These are phyloP conservation scores for Myxozyma lipomycoides DNA, from an alignment of 805 yeast genomes.

Conservation along the genomic window DNA sequence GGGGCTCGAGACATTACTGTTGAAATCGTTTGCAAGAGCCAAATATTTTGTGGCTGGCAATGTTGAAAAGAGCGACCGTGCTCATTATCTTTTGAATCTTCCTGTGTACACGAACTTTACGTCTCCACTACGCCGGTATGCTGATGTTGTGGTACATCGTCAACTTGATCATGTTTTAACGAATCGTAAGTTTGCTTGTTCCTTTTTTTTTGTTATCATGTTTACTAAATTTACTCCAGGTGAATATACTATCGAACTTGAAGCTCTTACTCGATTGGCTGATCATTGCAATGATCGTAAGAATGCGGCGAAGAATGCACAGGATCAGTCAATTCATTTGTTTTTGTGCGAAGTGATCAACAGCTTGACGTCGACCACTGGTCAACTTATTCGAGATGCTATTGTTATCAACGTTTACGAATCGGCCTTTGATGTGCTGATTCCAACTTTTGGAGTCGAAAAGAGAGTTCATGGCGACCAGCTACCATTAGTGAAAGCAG, in stretches of 20 bases:
- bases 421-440: slow-evolving; percentile 87
- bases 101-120: slow-evolving; percentile 91
- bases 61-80: slow-evolving; percentile 69
- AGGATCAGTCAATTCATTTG: slow-evolving; percentile 90
- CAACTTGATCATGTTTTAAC: slow-evolving; percentile 70
- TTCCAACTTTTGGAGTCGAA: slow-evolving; percentile 92
- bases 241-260: slow-evolving; percentile 39
- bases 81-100: slow-evolving; percentile 75
- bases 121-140: slow-evolving; percentile 88
- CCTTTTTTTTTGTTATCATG: neutral
- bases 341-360: slow-evolving; percentile 78
- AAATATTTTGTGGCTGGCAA: slow-evolving; percentile 86
- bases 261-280: slow-evolving; percentile 69
- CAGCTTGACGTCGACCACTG: slow-evolving; percentile 64
- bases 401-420: slow-evolving; percentile 90
- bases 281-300: slow-evolving; percentile 94
- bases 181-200: slow-evolving; percentile 32
- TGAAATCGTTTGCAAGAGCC: slow-evolving; percentile 79
- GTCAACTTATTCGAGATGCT: slow-evolving; percentile 80
- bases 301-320: slow-evolving; percentile 89
- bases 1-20: slow-evolving; percentile 73
- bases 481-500: slow-evolving; percentile 86
- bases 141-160: slow-evolving; percentile 88
- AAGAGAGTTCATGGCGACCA: slow-evolving; percentile 97
- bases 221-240: slow-evolving; percentile 2